Evolutionary conservation across 305 asterid genomes (phyloP), one percentile per base, ranked within the genome.

Genomic region (Fraxinus angustifolia): DNA sequence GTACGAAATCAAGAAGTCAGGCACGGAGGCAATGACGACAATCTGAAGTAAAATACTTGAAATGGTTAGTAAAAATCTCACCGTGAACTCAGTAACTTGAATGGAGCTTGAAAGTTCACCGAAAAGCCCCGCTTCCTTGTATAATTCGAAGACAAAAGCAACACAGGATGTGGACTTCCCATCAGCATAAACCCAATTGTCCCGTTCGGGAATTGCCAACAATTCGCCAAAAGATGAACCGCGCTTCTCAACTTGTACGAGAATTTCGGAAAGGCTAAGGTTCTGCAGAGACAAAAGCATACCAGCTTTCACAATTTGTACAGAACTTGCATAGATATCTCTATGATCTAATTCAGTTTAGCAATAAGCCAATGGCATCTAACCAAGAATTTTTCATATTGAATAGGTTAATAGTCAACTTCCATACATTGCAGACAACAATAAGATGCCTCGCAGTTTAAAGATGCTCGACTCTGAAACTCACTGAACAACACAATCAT

Each of bases 61-160:
- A 71, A 45, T 58, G 8, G 50, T 71, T 45, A 16, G 8, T 30
- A 35, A 77, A 77, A 75, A 31, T 87, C 97, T 90, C 72, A 95
- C 99, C 78, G 99, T 95, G 83, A 95, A 95, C 89, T 95, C 99
- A 17, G 99, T 95, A 78, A 92, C 97, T 90, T 92, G 92, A 84
- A 95, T 89, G 73, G 94, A 87, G 83, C 81, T 87, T 35, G 96
- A 88, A 67, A 93, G 90, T 65, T 81, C 76, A 74, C 94, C 98
- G 77, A 95, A 92, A 83, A 95, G 79, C 76, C 99, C 99, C 21
- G 94, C 99, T 84, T 87, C 98, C 89, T 95, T 92, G 90, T 95
- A 95, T 83, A 95, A 79, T 85, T 93, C 98, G 50, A 91, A 92
- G 79, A 95, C 93, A 81, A 86, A 95, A 85, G 99, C 97, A 83